Evolutionary conservation across 805 yeast genomes (phyloP).

Genomic region (Metschnikowia corniflorae): DNA sequence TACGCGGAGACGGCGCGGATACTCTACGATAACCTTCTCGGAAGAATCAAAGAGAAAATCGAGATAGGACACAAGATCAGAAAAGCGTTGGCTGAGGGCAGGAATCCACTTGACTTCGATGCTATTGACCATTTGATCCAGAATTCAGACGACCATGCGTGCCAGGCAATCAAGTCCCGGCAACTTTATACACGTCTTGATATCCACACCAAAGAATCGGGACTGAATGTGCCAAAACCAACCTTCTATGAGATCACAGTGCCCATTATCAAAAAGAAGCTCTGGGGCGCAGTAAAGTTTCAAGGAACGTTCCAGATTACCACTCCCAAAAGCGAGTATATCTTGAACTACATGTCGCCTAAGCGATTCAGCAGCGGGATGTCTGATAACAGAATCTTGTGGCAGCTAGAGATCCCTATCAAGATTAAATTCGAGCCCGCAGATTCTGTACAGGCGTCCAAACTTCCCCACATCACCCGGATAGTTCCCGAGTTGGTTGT

Average conservation of each 20-base stretch:
- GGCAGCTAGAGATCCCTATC: constrained; percentile 28
- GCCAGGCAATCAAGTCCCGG: constrained; percentile 11
- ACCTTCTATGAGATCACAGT: constrained; percentile 26
- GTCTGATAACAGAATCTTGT: constrained; percentile 9
- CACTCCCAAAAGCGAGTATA: constrained; percentile 30
- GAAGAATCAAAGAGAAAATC: constrained; percentile 27
- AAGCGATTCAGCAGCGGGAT: constrained; percentile 15
- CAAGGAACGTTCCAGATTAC: constrained; percentile 33
- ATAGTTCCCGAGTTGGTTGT: constrained; percentile 31
- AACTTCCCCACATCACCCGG: constrained; percentile 4
- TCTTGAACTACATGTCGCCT: constrained; percentile 24
- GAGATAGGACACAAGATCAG: constrained; percentile 23
- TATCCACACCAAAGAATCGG: constrained; percentile 1
- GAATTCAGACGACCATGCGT: neutral
- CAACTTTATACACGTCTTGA: constrained; percentile 16
- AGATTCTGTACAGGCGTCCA: constrained; percentile 13
- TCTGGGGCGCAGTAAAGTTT: constrained; percentile 26
- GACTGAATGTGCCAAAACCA: neutral
- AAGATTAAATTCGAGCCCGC: constrained; percentile 26
- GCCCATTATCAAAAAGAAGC: constrained; percentile 28
- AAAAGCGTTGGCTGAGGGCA: constrained; percentile 5
- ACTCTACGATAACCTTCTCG: constrained; percentile 21
- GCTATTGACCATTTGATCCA: neutral
- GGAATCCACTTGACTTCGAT: neutral
- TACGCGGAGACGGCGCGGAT: constrained; percentile 13